Evolutionary conservation across 2,329 filamentous ascomycete genomes (phyloP).

Genomic region (Falciphora oryzae): DNA sequence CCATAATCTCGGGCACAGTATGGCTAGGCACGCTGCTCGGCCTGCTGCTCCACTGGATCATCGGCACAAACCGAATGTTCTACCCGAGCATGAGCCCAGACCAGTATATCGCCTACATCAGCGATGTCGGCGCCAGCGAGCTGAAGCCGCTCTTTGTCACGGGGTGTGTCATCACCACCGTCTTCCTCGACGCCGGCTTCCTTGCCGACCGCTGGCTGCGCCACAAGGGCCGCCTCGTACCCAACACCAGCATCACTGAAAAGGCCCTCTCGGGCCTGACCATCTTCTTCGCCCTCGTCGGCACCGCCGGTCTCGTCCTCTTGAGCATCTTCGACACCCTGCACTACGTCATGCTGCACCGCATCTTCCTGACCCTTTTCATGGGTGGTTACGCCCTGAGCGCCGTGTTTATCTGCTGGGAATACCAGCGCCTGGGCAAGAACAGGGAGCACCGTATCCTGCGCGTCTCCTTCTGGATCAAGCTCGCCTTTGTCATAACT

Average conservation of each 20-base stretch:
- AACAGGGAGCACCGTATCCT: slow-evolving; percentile 72
- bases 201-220: slow-evolving; percentile 78
- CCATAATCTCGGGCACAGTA: slow-evolving; percentile 59
- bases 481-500: slow-evolving; percentile 75
- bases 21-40: slow-evolving; percentile 65
- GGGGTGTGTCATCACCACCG: slow-evolving; percentile 63
- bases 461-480: slow-evolving; percentile 77
- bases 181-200: slow-evolving; percentile 78
- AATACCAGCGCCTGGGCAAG: slow-evolving; percentile 80
- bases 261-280: slow-evolving; percentile 56
- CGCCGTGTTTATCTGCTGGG: slow-evolving; percentile 82
- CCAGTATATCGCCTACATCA: slow-evolving; percentile 67
- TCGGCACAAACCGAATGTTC: slow-evolving; percentile 44
- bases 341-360: slow-evolving; percentile 61
- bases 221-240: slow-evolving; percentile 71
- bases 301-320: slow-evolving; percentile 74
- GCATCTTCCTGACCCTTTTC: slow-evolving; percentile 75
- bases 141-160: slow-evolving; percentile 76
- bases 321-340: slow-evolving; percentile 81
- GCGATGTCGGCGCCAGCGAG: slow-evolving; percentile 53
- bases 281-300: slow-evolving; percentile 65
- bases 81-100: slow-evolving; percentile 54
- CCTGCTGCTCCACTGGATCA: slow-evolving; percentile 65
- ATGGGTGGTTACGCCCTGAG: slow-evolving; percentile 80
- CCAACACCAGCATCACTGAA: slow-evolving; percentile 59